These are phyloP conservation scores for Boletellus ananiceps DNA, from an alignment of 768 basidiomycete genomes.

Conservation along the genomic window DNA sequence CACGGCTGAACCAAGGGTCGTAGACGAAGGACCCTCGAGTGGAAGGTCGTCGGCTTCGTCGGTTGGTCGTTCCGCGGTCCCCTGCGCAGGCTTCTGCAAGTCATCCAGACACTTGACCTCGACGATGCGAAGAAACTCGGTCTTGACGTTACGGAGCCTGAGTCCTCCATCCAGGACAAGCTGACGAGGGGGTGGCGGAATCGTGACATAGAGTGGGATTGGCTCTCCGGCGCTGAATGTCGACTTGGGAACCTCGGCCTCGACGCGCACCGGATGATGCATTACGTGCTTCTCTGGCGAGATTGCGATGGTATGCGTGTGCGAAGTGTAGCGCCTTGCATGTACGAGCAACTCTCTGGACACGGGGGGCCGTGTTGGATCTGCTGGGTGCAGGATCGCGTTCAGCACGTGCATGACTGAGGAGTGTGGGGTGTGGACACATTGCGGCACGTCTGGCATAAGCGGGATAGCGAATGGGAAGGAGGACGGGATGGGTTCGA, in stretches of 20 bases:
- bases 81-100: slow-evolving; percentile 25
- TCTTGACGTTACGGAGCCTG: slow-evolving; percentile 73
- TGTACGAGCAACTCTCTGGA: slow-evolving; percentile 62
- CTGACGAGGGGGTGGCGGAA: slow-evolving; percentile 69
- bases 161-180: slow-evolving; percentile 67
- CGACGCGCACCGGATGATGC: slow-evolving; percentile 60
- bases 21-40: slow-evolving; percentile 32
- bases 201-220: slow-evolving; percentile 74
- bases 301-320: slow-evolving; percentile 49
- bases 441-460: slow-evolving; percentile 76
- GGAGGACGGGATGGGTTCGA: slow-evolving; percentile 48
- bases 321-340: slow-evolving; percentile 69
- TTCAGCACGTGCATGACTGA: slow-evolving; percentile 66
- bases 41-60: slow-evolving; percentile 13
- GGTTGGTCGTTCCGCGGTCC: slow-evolving; percentile 13
- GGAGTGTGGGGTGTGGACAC: slow-evolving; percentile 71
- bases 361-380: slow-evolving; percentile 36
- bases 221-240: slow-evolving; percentile 68
- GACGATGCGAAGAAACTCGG: slow-evolving; percentile 69
- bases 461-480: slow-evolving; percentile 83
- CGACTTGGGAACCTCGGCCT: slow-evolving; percentile 67
- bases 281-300: slow-evolving; percentile 57
- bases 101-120: slow-evolving; percentile 47
- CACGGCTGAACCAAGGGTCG: slow-evolving; percentile 15
- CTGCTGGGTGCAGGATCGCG: slow-evolving; percentile 56